Evolutionary conservation across 192 early-diverging fungal genomes (phyloP).

Genomic region (Podila epigama): DNA sequence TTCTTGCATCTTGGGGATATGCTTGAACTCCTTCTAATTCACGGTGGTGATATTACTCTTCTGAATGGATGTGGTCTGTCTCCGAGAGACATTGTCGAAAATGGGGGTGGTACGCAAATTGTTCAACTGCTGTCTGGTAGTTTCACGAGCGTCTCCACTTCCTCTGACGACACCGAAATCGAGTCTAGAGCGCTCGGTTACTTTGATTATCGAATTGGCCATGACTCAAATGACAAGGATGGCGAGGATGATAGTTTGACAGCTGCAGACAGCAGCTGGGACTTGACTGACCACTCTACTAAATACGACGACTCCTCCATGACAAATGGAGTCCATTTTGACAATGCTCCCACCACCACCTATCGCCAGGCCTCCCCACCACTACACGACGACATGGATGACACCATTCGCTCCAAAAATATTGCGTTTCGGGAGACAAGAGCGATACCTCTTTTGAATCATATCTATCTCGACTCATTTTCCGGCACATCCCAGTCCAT

Average conservation of each 20-base stretch:
- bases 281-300: neutral
- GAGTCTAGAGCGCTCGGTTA: neutral
- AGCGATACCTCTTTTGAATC: neutral
- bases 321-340: neutral
- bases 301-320: neutral
- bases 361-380: too few relatives aligned
- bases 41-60: slow-evolving; percentile 2
- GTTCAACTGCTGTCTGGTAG: neutral
- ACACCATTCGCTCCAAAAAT: too few relatives aligned
- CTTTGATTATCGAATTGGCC: neutral
- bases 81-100: slow-evolving; percentile 3
- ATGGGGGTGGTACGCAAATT: too few relatives aligned
- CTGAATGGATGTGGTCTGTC: slow-evolving; percentile 9
- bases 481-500: too few relatives aligned
- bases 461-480: neutral
- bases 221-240: neutral
- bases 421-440: neutral
- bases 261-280: neutral
- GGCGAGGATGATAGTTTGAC: neutral
- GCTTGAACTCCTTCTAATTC: slow-evolving; percentile 1
- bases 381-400: too few relatives aligned
- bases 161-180: too few relatives aligned
- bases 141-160: neutral
- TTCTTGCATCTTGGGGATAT: neutral
- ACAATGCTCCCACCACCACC: too few relatives aligned